Evolutionary conservation across 768 basidiomycete species (phyloP).

Genomic region (Tulasnella sp.): DNA sequence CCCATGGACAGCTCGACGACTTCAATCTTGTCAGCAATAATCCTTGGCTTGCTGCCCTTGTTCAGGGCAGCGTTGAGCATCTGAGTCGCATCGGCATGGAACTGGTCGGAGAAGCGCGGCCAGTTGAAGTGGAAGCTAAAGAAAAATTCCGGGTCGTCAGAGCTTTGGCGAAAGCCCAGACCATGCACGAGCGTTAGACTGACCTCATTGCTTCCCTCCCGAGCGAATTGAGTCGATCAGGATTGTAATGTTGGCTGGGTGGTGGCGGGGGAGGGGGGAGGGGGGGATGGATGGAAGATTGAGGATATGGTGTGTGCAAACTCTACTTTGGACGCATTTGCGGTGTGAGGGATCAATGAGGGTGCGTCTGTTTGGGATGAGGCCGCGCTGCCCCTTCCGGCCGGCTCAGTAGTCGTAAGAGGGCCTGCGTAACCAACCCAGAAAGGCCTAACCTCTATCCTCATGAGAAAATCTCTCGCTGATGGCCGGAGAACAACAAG

Average conservation of each 20-base stretch:
- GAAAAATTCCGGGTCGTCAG: background rate
- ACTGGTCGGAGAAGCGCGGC: constrained; percentile 95
- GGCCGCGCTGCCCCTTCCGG: background rate
- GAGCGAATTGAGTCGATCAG: background rate
- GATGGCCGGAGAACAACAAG: background rate
- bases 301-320: background rate
- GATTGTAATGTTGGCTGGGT: background rate
- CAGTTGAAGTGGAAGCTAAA: constrained; percentile 67
- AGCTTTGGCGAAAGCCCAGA: background rate
- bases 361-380: background rate
- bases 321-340: constrained; percentile 11
- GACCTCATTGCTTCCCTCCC: background rate
- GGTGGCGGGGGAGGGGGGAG: background rate
- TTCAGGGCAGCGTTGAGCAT: constrained; percentile 97
- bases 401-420: background rate
- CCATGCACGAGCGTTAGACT: background rate
- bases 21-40: constrained; percentile 96
- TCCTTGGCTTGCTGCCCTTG: constrained; percentile 95
- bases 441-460: no score
- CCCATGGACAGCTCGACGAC: constrained; percentile 99
- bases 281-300: background rate
- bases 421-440: no score
- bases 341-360: background rate
- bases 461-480: background rate
- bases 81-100: constrained; percentile 91